Conservation (phyloP, 2,329 filamentous ascomycete species). For the Hymenoscyphus salicellus region DNA sequence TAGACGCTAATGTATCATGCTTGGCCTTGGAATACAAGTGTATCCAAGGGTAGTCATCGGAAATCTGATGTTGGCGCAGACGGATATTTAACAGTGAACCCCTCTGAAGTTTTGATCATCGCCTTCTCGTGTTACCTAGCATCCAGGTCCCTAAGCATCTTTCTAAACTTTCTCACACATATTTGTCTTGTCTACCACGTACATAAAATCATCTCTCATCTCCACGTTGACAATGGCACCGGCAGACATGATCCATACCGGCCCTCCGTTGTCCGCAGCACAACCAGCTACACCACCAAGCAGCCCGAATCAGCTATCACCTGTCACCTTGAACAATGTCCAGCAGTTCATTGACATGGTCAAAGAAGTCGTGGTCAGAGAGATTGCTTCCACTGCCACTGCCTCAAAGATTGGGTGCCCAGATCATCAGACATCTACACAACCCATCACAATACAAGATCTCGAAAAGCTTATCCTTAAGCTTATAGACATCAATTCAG, state of each 20-base stretch:
- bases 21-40: constrained; percentile 7
- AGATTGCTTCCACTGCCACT: constrained; percentile 10
- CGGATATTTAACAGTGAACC: neutral
- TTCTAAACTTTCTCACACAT: neutral
- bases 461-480: constrained; percentile 11
- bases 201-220: neutral
- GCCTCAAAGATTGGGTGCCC: constrained; percentile 10
- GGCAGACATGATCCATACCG: constrained; percentile 1
- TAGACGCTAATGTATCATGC: neutral
- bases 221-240: neutral
- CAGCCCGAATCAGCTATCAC: constrained; percentile 17
- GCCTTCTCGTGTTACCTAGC: neutral
- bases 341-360: constrained; percentile 17
- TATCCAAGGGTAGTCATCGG: constrained; percentile 8
- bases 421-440: no score
- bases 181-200: neutral
- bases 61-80: neutral
- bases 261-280: constrained; percentile 2
- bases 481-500: constrained; percentile 7
- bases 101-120: neutral
- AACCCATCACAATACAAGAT: constrained; percentile 8
- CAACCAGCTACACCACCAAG: constrained; percentile 7
- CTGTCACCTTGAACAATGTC: constrained; percentile 17
- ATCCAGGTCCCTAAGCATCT: neutral
- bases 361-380: constrained; percentile 17